Conservation (phyloP, 108 stramenopile species). For the Nitzschia sp. region DNA sequence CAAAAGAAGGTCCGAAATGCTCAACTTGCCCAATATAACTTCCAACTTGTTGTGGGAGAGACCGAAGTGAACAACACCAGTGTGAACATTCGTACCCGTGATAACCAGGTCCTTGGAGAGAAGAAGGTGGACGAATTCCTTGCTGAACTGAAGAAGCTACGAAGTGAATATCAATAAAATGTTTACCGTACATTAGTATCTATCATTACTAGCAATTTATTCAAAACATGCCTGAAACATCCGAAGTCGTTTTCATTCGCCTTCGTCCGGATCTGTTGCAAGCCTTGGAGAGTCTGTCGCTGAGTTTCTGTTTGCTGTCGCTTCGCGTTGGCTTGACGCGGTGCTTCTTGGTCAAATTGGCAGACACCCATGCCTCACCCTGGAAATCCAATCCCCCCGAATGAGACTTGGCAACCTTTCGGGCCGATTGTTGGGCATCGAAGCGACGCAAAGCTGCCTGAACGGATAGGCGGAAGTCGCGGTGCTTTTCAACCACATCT, state of each 20-base stretch:
- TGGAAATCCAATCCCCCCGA: too few species aligned
- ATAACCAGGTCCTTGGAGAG: slow-evolving; percentile 89
- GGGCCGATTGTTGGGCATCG: slow-evolving; percentile 47
- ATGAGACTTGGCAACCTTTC: slow-evolving; percentile 18
- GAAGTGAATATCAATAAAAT: slow-evolving; percentile 29
- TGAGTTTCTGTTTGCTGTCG: not conserved
- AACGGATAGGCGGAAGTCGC: slow-evolving; percentile 56
- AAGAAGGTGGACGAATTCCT: slow-evolving; percentile 87
- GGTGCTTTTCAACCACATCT: slow-evolving; percentile 27
- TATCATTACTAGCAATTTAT: not conserved
- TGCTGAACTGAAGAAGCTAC: slow-evolving; percentile 61
- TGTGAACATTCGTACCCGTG: slow-evolving; percentile 92
- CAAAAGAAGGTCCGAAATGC: slow-evolving; percentile 99
- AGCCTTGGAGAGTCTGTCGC: not conserved
- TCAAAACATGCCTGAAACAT: slow-evolving; percentile 52
- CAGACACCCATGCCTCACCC: too few species aligned
- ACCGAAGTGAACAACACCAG: slow-evolving; percentile 83
- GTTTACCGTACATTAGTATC: too few species aligned
- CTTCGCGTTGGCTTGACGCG: slow-evolving; percentile 7
- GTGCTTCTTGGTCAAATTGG: slow-evolving; percentile 10
- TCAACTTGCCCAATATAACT: slow-evolving; percentile 96
- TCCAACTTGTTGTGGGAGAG: slow-evolving; percentile 96
- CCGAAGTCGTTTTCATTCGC: slow-evolving; percentile 54
- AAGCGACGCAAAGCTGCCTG: slow-evolving; percentile 56
- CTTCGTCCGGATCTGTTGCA: not conserved